Evolutionary conservation across 768 basidiomycete species (phyloP), one percentile per base, ranked within the genome.

Genomic region (Pilatotrama ljubarskyi): DNA sequence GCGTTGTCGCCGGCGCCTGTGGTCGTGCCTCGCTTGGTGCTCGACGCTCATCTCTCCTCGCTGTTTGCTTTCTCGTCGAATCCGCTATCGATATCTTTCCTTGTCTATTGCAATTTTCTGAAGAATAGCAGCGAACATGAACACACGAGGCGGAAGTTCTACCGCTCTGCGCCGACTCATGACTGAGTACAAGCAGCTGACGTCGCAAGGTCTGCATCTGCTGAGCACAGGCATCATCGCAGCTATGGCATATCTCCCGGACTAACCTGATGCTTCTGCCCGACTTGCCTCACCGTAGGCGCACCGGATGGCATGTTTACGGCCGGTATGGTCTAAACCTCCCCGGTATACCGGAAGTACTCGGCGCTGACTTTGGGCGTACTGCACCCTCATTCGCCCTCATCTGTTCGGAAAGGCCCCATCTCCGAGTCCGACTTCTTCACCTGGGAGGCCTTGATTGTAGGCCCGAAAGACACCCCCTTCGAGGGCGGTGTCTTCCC

Each of bases 281-380:
- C 14, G 17, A 17, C 5, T 36, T 37, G 29, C 50, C 46, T 53
- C 25, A 50, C 11, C 63, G 50, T 60, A 91, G 90, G 90, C 64
- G 87, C 91, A 15, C 91, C 92, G 6, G 95, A 98, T 74, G 90
- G 88, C 55, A 97, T 98, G 94, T 97, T 97, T 71, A 96, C 95
- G 49, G 95, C 95, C 61, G 93, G 79, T 77, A 56, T 35, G 89
- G 50, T 48, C n/a, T 22, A 47, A n/a, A 20, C 46, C 17, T 41
- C 22, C 25, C n/a, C 15, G 17, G 26, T 20, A 7, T 41, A 48
- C 62, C 63, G 52, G 42, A n/a, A 18, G 50, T 32, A 20, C 35
- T 26, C 55, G 50, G 22, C 42, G 50, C 57, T 66, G 60, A 61
- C 51, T 26, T 18, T 40, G 35, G 14, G 24, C 35, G 26, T 42